Conservation (phyloP, 495 filamentous ascomycete species). For the Paragyromitra xinjiangensis region DNA sequence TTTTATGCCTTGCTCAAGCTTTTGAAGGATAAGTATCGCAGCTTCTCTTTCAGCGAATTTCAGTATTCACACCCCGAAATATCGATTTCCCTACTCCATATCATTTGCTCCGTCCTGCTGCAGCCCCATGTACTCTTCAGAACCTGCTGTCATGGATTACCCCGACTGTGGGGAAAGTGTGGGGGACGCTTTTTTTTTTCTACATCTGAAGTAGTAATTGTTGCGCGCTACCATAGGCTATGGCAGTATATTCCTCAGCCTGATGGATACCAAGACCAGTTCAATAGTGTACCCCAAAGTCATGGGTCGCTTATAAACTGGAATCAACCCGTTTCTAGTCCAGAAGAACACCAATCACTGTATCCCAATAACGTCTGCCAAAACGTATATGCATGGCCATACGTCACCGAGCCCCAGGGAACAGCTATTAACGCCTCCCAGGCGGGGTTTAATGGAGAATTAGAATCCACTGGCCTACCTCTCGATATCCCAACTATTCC, state of each 20-base stretch:
- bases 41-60: background rate
- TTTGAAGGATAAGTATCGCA: background rate
- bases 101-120: background rate
- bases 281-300: too few species aligned
- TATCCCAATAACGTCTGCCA: background rate
- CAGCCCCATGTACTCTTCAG: background rate
- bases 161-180: background rate
- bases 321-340: background rate
- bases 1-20: background rate
- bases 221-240: background rate
- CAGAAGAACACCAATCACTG: background rate
- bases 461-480: background rate
- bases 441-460: background rate
- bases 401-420: background rate
- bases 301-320: background rate
- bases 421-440: background rate
- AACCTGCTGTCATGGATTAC: background rate
- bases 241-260: background rate
- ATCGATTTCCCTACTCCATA: background rate
- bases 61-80: background rate
- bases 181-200: background rate
- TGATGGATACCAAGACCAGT: too few species aligned
- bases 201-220: background rate
- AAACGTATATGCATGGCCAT: background rate
- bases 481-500: background rate